A percentile compares a stretch with the other conserved stretches of the same genome.
Conservation (phyloP, 2,329 filamentous ascomycete genomes). For the Alternaria consortialis region DNA sequence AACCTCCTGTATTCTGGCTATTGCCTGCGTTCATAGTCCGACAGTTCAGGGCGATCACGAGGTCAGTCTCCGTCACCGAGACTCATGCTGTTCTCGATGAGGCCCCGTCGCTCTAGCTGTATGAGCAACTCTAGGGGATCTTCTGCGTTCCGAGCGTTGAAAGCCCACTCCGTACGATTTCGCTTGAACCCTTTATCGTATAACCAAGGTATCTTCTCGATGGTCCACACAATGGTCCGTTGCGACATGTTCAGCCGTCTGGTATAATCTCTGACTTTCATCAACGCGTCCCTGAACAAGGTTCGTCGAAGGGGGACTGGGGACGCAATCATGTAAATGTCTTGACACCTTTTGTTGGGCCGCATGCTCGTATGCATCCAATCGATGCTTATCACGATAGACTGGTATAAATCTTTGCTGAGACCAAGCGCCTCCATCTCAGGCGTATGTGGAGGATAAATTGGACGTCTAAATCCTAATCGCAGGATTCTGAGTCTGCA, state of each 20-base stretch:
- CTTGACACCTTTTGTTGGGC: constrained; percentile 6
- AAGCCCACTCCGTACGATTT: constrained; percentile 35
- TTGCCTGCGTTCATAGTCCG: background rate
- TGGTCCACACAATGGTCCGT: constrained; percentile 38
- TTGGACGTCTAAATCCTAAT: too few relatives aligned
- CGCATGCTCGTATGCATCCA: too few relatives aligned
- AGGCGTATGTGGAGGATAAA: too few relatives aligned
- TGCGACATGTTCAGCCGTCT: constrained; percentile 30
- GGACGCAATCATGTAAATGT: constrained; percentile 14
- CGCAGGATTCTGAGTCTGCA: too few relatives aligned
- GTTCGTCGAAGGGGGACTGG: too few relatives aligned
- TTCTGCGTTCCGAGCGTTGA: constrained; percentile 36
- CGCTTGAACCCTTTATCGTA: constrained; percentile 26
- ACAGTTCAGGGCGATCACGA: background rate
- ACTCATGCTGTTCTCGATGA: constrained; percentile 32
- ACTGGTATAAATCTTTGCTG: too few relatives aligned
- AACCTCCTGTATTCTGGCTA: rapidly evolving
- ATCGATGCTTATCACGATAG: too few relatives aligned
- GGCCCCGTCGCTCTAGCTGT: constrained; percentile 35
- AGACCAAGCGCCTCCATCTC: too few relatives aligned
- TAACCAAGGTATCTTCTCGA: constrained; percentile 34
- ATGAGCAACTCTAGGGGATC: constrained; percentile 35
- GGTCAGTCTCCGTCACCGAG: constrained; percentile 33
- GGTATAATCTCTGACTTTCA: constrained; percentile 32
- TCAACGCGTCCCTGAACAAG: constrained; percentile 25